Evolutionary conservation across 176 grass and related monocot genomes (phyloP).

Genomic region (Carex kokanica): DNA sequence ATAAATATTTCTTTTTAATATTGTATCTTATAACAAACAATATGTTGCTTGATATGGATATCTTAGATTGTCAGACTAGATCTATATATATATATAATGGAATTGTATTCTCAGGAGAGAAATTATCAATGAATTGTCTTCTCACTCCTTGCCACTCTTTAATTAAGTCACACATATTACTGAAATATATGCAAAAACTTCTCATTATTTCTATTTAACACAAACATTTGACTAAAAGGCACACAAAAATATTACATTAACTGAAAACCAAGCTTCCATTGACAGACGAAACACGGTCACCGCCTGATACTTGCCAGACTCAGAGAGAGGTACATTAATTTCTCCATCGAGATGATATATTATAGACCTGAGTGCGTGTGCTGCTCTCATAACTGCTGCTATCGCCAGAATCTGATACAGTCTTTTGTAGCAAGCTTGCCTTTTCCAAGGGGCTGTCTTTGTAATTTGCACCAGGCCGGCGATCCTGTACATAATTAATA

Average conservation of each 20-base stretch:
- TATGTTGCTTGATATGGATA: not conserved
- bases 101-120: not conserved
- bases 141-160: not conserved
- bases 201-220: not conserved
- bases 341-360: constrained; percentile 40
- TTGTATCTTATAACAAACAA: not conserved
- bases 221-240: not conserved
- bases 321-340: not conserved
- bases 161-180: not conserved
- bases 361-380: constrained; percentile 27
- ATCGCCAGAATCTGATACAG: constrained; percentile 27
- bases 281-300: not conserved
- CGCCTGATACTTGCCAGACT: not conserved
- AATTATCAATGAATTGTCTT: not conserved
- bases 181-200: not conserved
- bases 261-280: not conserved
- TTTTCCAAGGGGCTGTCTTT: constrained; percentile 45
- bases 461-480: constrained; percentile 38
- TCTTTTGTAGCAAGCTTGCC: constrained; percentile 36
- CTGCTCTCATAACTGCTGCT: constrained; percentile 61
- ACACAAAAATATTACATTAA: not conserved
- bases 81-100: not conserved
- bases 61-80: not conserved
- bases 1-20: not conserved
- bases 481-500: constrained; percentile 56